These are phyloP conservation scores for Prunus persica DNA, from an alignment of 306 rosid species.

Conservation along the genomic window DNA sequence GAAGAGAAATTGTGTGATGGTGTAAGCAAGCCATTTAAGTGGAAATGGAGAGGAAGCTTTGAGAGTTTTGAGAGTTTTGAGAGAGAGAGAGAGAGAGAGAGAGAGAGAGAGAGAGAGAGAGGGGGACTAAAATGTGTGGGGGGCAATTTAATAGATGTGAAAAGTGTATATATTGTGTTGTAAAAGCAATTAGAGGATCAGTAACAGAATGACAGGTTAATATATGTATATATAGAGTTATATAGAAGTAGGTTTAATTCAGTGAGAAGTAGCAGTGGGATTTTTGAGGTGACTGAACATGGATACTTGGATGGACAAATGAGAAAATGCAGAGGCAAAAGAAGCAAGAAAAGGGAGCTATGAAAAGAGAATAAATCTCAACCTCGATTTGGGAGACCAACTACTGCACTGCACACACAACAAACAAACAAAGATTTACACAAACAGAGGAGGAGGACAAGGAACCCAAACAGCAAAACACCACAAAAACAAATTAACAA, in stretches of 20 bases:
- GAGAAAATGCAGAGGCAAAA: constrained; percentile 47
- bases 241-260: not conserved
- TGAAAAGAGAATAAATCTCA: constrained; percentile 42
- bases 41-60: not conserved
- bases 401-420: not conserved
- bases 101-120: not conserved
- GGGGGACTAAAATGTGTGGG: constrained; percentile 3
- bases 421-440: not conserved
- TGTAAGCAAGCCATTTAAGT: constrained; percentile 21
- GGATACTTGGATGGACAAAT: constrained; percentile 51
- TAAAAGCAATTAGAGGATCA: constrained; percentile 15
- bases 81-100: not conserved
- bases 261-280: constrained; percentile 11
- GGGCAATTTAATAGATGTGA: constrained; percentile 3
- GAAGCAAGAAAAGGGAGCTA: constrained; percentile 33
- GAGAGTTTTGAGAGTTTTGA: not conserved
- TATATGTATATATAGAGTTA: not conserved
- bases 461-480: constrained; percentile 37
- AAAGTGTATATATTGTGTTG: not conserved
- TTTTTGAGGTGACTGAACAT: constrained; percentile 63
- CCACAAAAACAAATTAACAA: constrained; percentile 19
- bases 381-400: constrained; percentile 48
- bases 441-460: constrained; percentile 38
- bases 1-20: constrained; percentile 31
- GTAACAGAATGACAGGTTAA: constrained; percentile 26